Evolutionary conservation across 805 yeast species (phyloP).

Genomic region (Nakazawaea laoshanensis): DNA sequence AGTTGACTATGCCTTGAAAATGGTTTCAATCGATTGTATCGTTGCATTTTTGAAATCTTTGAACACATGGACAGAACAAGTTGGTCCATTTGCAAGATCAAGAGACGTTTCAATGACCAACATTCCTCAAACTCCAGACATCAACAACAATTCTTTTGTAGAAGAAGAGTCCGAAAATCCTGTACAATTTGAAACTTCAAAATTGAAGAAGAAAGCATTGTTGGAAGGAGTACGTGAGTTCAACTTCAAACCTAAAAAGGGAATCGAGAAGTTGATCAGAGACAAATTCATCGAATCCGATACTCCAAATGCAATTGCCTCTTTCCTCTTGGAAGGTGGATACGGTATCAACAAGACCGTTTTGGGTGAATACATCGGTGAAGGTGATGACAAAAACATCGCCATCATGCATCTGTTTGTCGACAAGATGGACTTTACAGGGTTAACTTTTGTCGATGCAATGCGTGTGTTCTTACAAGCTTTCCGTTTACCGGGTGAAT

Average conservation of each 20-base stretch:
- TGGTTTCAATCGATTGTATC: slow-evolving; percentile 70
- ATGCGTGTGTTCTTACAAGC: slow-evolving; percentile 76
- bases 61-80: slow-evolving; percentile 79
- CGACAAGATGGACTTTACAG: slow-evolving; percentile 72
- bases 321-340: slow-evolving; percentile 56
- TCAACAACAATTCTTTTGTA: slow-evolving; percentile 8
- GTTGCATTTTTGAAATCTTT: slow-evolving; percentile 78
- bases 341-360: slow-evolving; percentile 76
- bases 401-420: slow-evolving; percentile 91
- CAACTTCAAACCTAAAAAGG: slow-evolving; percentile 79
- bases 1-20: slow-evolving; percentile 74
- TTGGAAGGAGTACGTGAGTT: slow-evolving; percentile 72
- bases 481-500: slow-evolving; percentile 95
- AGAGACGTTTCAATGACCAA: slow-evolving; percentile 20
- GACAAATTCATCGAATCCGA: slow-evolving; percentile 56
- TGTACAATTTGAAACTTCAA: slow-evolving; percentile 74
- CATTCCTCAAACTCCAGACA: slow-evolving; percentile 5
- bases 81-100: slow-evolving; percentile 13
- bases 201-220: slow-evolving; percentile 74
- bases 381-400: slow-evolving; percentile 69
- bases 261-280: slow-evolving; percentile 53
- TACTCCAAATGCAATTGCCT: slow-evolving; percentile 64
- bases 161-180: slow-evolving; percentile 49
- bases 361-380: slow-evolving; percentile 90
- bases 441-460: slow-evolving; percentile 71